Base-by-base conservation (phyloP, 2,329 filamentous ascomycete species). In the Fragosphaeria purpurea region DNA sequence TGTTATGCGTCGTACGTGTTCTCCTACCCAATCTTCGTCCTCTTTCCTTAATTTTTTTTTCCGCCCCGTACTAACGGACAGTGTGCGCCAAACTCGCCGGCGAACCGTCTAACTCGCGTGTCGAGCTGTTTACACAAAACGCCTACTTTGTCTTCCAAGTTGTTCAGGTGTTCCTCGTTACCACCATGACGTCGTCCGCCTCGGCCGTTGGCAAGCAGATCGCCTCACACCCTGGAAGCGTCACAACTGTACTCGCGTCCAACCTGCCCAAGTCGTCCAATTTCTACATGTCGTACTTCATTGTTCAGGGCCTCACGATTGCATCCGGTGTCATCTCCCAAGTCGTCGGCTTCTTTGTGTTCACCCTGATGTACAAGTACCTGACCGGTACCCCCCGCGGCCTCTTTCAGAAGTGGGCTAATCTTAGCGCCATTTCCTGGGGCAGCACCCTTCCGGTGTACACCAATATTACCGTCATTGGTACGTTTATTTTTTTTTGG, bases 281-380 rank as follows among this genome's bases (percentile, higher is more conserved):
- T 68, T 94, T 97, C 63, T 98, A 96, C 67, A 83, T 97, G 22
- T 88, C 85, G 0, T 98, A 97, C 69, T 94, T 98, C 57, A 80
- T 97, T 35, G 79, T 98, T 3, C 93, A 97, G 66, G 94, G 91
- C 37, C 67, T 97, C 52, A 84, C 83, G 1, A 82, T 91, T 54
- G 85, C 88, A 4, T 77, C 87, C 0, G 79, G 83, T 44, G 78
- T 86, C 1, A 67, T 97, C 5, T 73, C 94, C 3, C 88, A 94
- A 58, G 63, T 75, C 0, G 69, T 73, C 11, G 88, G 88, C 12
- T 75, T 97, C 47, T 67, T 90, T 44, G 67, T 94, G 34, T 86
- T 85, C 62, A 80, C 81, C 47, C 63, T 95, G 6, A 71, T 90
- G 44, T 87, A 89, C 65, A 85, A 81, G 59, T 73, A 86, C 55